These are phyloP conservation scores for Bacidia gigantensis DNA, from an alignment of 495 filamentous ascomycete species.

Conservation along the genomic window DNA sequence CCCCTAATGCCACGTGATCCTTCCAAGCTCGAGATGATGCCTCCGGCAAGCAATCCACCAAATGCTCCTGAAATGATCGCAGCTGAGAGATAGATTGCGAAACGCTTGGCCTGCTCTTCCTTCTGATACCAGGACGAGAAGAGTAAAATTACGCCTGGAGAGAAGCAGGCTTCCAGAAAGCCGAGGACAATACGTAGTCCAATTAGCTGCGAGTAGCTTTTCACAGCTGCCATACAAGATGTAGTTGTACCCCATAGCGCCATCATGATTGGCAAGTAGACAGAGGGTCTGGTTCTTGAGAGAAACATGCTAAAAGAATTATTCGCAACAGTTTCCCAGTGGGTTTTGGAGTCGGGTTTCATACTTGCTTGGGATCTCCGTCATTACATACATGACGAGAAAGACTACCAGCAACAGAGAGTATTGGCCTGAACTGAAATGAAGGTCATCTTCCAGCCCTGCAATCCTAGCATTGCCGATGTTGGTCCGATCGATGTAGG, in stretches of 20 bases:
- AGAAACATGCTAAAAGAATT: conserved; percentile 28
- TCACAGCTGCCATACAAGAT: conserved; percentile 30
- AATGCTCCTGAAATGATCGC: conserved; percentile 38
- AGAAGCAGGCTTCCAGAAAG: conserved; percentile 31
- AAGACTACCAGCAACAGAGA: conserved; percentile 28
- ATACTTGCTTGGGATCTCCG: conserved; percentile 28
- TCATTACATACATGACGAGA: conserved; percentile 34
- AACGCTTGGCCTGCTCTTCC: conserved; percentile 36
- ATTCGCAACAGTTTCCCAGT: neutral
- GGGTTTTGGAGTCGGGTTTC: neutral
- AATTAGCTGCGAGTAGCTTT: conserved; percentile 30
- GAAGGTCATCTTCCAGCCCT: conserved; percentile 30
- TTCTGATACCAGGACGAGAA: conserved; percentile 39
- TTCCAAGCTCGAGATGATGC: conserved; percentile 26
- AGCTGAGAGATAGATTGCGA: conserved; percentile 37
- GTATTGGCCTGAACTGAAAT: conserved; percentile 25
- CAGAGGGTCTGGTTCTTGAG: conserved; percentile 25
- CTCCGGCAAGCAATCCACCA: conserved; percentile 36
- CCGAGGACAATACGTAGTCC: conserved; percentile 28
- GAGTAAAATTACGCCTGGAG: conserved; percentile 32
- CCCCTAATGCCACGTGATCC: conserved; percentile 27
- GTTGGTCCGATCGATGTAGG: conserved; percentile 26
- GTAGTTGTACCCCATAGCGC: conserved; percentile 27
- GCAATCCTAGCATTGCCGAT: conserved; percentile 36
- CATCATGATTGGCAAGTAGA: conserved; percentile 34